Evolutionary conservation across 768 basidiomycete species (phyloP), one percentile per base, ranked within the genome.

Genomic region (Pulveroboletus ravenelii): DNA sequence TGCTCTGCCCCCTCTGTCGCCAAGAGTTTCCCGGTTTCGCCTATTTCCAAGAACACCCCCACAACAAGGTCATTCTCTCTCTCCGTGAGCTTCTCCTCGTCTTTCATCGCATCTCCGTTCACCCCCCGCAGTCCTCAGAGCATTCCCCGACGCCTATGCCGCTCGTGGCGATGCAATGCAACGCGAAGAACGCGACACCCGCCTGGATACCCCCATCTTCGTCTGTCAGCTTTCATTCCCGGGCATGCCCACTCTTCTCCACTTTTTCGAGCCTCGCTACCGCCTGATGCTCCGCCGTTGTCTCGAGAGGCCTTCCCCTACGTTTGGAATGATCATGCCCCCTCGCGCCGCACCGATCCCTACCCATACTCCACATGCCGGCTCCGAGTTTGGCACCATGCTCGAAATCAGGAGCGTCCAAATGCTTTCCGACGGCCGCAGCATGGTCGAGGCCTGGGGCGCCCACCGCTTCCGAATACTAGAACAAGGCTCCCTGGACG

Each of bases 251-350:
- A 93, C 87, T 41, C 76, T 87, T 48, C 74, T 98, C 14, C 93
- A 96, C 68, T 85, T 98, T 62, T 97, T 91, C 64, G 95, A 98
- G 66, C 95, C 95, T 0, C 78, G 89, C 60, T 94, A 97, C 66
- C 86, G 95, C 7, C 78, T 98, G 45, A 97, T 98, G 95, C 85
- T 98, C 47, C 87, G 95, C 20, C 84, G 95, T n/a, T 93, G 89
- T 65, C 84, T 97, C 50, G 85, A 91, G 60, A 81, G 78, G 14
- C 74, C 80, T 5, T 72, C 72, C 38, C 89, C 89, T n/a, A 75
- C 77, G 20, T 96, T 98, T 68, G 95, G 95, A 34, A 97, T 97
- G 90, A 79, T 96, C 61, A 84, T 95, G 72, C 84, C 89, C 13
- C 74, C 79, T 18, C 64, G 71, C 20, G 68, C 73, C 1, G 64